Conservation (phyloP, 2,329 filamentous ascomycete genomes). For the Penicillium expansum region DNA sequence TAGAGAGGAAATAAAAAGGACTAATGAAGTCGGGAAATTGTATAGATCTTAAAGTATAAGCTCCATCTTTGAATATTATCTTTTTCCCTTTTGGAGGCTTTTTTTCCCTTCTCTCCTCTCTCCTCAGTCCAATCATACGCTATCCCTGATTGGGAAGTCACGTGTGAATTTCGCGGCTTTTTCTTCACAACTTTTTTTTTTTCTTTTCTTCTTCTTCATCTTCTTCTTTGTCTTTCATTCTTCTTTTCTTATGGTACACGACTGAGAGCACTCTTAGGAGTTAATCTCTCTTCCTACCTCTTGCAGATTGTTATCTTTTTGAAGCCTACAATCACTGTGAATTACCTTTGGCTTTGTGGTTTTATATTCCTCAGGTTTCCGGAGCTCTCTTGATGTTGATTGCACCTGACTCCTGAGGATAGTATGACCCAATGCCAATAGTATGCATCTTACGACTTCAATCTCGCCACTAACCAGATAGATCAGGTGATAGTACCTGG, state of each 20-base stretch:
- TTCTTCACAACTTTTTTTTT: constrained; percentile 15
- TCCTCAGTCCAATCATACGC: constrained; percentile 14
- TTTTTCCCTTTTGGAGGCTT: constrained; percentile 3
- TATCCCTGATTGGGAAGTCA: constrained; percentile 18
- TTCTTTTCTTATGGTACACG: neutral
- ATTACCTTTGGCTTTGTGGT: neutral
- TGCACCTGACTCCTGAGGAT: neutral
- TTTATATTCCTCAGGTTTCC: neutral
- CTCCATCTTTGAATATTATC: neutral
- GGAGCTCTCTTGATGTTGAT: constrained; percentile 6
- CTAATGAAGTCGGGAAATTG: neutral
- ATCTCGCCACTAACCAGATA: constrained; percentile 17
- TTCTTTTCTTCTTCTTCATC: constrained; percentile 17
- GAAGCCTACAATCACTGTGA: neutral
- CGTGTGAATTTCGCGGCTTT: constrained; percentile 19
- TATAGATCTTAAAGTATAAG: constrained; percentile 6
- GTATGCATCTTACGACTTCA: constrained; percentile 1
- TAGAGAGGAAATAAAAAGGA: neutral
- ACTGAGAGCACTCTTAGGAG: neutral
- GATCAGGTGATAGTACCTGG: constrained; percentile 12
- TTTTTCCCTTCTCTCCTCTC: neutral
- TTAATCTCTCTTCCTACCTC: neutral
- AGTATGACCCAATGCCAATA: constrained; percentile 1
- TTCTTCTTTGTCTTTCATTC: constrained; percentile 15
- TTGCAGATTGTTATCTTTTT: neutral